Conservation (phyloP, 2,329 filamentous ascomycete genomes). For the Aspergillus calidoustus region DNA sequence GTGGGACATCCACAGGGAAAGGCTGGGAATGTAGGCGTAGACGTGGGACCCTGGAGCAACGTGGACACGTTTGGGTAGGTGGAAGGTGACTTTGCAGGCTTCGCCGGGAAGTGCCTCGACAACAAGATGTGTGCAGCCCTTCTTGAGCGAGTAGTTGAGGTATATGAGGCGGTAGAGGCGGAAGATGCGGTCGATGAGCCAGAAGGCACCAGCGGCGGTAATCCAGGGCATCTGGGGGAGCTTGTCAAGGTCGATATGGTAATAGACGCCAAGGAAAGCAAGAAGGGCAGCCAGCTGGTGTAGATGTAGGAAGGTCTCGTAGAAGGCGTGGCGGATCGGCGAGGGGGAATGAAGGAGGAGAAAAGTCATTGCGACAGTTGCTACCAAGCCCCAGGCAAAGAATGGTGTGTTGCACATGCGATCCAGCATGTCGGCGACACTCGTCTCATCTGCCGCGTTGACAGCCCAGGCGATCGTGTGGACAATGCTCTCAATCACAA, state of each 20-base stretch:
- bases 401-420: slow-evolving; percentile 45
- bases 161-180: slow-evolving; percentile 56
- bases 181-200: slow-evolving; percentile 49
- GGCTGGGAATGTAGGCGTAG: slow-evolving; percentile 62
- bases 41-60: slow-evolving; percentile 63
- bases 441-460: slow-evolving; percentile 59
- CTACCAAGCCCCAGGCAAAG: slow-evolving; percentile 52
- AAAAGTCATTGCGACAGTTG: slow-evolving; percentile 45
- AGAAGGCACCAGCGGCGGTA: slow-evolving; percentile 42
- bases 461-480: slow-evolving; percentile 79
- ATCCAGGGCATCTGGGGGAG: slow-evolving; percentile 49
- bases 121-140: slow-evolving; percentile 56
- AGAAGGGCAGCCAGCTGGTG: slow-evolving; percentile 51
- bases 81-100: slow-evolving; percentile 65
- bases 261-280: slow-evolving; percentile 50
- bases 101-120: slow-evolving; percentile 65
- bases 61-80: slow-evolving; percentile 58
- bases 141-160: slow-evolving; percentile 57
- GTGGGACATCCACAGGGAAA: slow-evolving; percentile 54
- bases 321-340: slow-evolving; percentile 51
- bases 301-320: slow-evolving; percentile 53
- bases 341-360: slow-evolving; percentile 51
- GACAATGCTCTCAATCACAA: slow-evolving; percentile 70
- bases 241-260: slow-evolving; percentile 48
- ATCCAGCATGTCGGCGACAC: slow-evolving; percentile 37